Conservation (phyloP, 73 alveolate species). For the Paramecium biaurelia region DNA sequence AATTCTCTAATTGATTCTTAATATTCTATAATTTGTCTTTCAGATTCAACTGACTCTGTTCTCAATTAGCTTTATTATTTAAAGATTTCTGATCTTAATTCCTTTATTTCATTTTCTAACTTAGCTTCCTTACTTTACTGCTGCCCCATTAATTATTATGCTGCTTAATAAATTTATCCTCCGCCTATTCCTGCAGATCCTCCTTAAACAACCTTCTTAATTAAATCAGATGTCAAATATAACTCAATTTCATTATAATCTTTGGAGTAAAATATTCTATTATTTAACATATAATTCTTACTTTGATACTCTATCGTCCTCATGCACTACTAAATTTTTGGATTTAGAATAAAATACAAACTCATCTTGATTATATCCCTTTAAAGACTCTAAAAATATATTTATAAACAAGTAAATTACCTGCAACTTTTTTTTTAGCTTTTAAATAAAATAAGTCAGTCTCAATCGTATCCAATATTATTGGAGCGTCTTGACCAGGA, state of each 20-base stretch:
- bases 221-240: neutral
- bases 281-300: neutral
- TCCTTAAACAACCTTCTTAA: neutral
- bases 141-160: neutral
- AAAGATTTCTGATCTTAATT: neutral
- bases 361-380: neutral
- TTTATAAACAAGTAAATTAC: neutral
- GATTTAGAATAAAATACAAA: neutral
- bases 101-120: neutral
- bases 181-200: neutral
- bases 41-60: neutral
- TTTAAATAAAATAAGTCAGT: neutral
- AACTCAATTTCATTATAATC: neutral
- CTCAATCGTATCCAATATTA: neutral
- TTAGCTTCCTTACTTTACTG: neutral
- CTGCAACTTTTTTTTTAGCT: neutral
- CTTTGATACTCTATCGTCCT: slow-evolving; percentile 2
- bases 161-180: neutral
- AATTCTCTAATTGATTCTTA: neutral
- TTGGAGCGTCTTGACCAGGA: neutral
- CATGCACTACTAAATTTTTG: neutral
- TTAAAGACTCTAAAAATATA: neutral
- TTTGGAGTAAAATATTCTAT: neutral
- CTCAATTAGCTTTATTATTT: neutral
- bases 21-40: neutral